Evolutionary conservation across 352 stramenopile species (phyloP).

Genomic region (Globisporangium heterothallicum): DNA sequence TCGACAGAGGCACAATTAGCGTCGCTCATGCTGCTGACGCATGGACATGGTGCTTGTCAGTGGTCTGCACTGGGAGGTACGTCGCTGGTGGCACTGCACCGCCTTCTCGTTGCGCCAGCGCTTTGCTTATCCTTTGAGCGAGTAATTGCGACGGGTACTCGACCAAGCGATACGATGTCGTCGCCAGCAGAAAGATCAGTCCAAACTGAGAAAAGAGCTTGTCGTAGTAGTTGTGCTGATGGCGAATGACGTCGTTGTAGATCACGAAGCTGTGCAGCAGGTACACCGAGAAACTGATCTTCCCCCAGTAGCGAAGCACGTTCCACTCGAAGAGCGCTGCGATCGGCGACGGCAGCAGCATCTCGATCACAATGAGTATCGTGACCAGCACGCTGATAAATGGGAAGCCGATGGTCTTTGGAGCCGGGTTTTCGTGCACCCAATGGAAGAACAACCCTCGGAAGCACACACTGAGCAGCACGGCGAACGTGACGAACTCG

Average conservation of each 20-base stretch:
- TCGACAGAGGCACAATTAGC: too few species aligned
- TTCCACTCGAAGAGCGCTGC: conserved; percentile 26
- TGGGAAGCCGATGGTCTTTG: conserved; percentile 5
- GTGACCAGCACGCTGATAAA: conserved; percentile 22
- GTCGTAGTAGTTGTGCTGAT: conserved; percentile 29
- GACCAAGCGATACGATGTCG: conserved; percentile 30
- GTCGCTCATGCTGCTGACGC: background rate
- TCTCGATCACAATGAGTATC: conserved; percentile 28
- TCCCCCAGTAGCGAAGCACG: conserved; percentile 24
- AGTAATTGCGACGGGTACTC: conserved; percentile 44
- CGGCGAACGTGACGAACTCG: conserved; percentile 11
- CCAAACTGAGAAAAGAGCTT: conserved; percentile 26
- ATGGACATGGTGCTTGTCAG: background rate
- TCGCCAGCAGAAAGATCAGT: conserved; percentile 24
- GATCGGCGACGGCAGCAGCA: conserved; percentile 25
- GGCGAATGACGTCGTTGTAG: conserved; percentile 14
- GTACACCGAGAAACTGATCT: conserved; percentile 40
- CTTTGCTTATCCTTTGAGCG: conserved; percentile 23
- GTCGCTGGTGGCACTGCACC: too few species aligned
- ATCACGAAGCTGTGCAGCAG: conserved; percentile 43
- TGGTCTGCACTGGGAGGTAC: background rate
- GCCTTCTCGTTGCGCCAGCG: background rate
- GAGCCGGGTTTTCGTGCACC: conserved; percentile 19
- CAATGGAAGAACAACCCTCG: conserved; percentile 24
- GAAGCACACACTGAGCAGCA: conserved; percentile 22